These are phyloP conservation scores for Mucor indicus DNA, from an alignment of 371 early-diverging fungal species.

Conservation along the genomic window DNA sequence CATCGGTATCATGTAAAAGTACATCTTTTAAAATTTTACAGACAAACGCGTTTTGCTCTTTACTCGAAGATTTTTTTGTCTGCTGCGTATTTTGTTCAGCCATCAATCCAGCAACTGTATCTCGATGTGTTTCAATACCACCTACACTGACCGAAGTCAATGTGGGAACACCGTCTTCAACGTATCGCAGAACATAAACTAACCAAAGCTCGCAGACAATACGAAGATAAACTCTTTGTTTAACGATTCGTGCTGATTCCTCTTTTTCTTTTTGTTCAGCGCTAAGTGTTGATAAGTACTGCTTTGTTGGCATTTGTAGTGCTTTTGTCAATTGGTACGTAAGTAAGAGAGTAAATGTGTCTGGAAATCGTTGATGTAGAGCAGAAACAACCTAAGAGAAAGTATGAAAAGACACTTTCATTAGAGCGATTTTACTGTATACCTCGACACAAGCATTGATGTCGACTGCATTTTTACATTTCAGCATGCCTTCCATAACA, in stretches of 20 bases:
- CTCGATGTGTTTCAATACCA: constrained; percentile 49
- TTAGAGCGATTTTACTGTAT: constrained; percentile 2
- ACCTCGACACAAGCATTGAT: constrained; percentile 82
- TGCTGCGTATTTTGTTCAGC: constrained; percentile 25
- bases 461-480: constrained; percentile 72
- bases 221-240: constrained; percentile 71
- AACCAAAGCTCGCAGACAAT: constrained; percentile 84
- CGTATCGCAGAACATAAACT: constrained; percentile 72
- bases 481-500: constrained; percentile 72
- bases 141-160: constrained; percentile 48
- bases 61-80: not conserved
- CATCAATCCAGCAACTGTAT: constrained; percentile 56
- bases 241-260: constrained; percentile 68
- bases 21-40: constrained; percentile 39
- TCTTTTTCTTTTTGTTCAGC: constrained; percentile 86
- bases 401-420: not conserved
- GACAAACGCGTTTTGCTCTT: constrained; percentile 26
- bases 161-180: constrained; percentile 61
- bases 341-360: constrained; percentile 71
- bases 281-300: constrained; percentile 55
- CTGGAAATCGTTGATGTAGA: constrained; percentile 89
- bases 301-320: constrained; percentile 49
- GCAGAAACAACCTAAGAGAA: constrained; percentile 68
- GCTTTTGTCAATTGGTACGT: constrained; percentile 57
- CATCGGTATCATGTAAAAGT: constrained; percentile 44